A percentile compares a stretch with the other conserved stretches of the same genome.
These are phyloP conservation scores for Acarospora socialis DNA, from an alignment of 2,329 filamentous ascomycete species.

Conservation along the genomic window DNA sequence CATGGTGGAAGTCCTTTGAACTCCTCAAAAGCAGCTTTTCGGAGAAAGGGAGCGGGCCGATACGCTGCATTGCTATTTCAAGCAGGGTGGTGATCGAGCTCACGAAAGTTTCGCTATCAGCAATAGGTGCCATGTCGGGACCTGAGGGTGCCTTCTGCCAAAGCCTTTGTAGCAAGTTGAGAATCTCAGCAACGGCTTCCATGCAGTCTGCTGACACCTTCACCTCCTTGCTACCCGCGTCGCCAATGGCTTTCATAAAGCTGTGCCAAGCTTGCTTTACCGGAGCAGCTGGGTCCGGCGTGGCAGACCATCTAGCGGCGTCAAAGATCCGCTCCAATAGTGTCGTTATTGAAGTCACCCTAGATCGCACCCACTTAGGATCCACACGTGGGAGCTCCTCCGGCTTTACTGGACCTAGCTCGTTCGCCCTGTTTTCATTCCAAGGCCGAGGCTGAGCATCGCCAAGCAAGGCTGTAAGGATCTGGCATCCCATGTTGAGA, in stretches of 20 bases:
- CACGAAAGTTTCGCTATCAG: too few species aligned
- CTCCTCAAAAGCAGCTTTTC: constrained; percentile 36
- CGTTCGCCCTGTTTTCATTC: constrained; percentile 58
- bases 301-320: constrained; percentile 31
- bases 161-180: constrained; percentile 53
- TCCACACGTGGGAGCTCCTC: constrained; percentile 77
- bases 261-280: constrained; percentile 47
- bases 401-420: constrained; percentile 40
- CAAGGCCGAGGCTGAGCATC: constrained; percentile 44
- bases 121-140: too few species aligned
- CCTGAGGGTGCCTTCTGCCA: constrained; percentile 39
- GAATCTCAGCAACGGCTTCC: constrained; percentile 57
- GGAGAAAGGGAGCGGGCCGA: constrained; percentile 37
- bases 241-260: constrained; percentile 46
- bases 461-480: constrained; percentile 62
- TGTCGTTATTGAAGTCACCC: constrained; percentile 50
- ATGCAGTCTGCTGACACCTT: constrained; percentile 75
- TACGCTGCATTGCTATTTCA: constrained; percentile 33
- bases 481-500: constrained; percentile 46
- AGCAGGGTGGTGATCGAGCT: too few species aligned
- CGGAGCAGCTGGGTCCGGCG: constrained; percentile 26
- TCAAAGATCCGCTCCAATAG: constrained; percentile 41
- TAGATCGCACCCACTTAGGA: constrained; percentile 71
- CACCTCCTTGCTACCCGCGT: constrained; percentile 65
- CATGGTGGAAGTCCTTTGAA: constrained; percentile 41